Base-by-base conservation (phyloP, 805 yeast genomes). In the Maudiozyma turicensis region DNA sequence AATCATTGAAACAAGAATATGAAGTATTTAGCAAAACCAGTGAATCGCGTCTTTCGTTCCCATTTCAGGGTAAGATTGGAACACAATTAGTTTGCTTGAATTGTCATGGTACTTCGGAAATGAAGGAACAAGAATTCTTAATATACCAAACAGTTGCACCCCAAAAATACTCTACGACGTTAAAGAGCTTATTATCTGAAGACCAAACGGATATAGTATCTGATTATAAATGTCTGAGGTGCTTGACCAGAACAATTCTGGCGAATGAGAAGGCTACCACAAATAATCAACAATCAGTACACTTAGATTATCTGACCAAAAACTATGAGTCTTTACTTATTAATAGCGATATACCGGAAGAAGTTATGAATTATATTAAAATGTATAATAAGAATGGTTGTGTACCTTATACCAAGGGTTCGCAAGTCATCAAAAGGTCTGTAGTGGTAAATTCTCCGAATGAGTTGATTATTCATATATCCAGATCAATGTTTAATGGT, bases 61-160 rank as follows among this genome's bases (percentile, higher is more conserved):
- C 96, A 0, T 84, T 89, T 58, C 70, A 73, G 42, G 95, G 96
- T 0, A 69, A 77, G 37, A 67, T 80, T 0, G 75, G 80, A 11
- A 83, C 85, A 49, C 82, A 79, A 48, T 73, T 91, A 64, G 73
- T 76, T 32, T 91, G 98, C 59, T 67, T 81, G 48, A 69, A 70
- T 10, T 91, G 98, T 61, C 71, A 77, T 1, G 72, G 74, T 43
- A 72, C 74, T 3, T 82, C 95, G 8, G 75, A 77, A 40, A 79
- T 82, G 4, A 72, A 68, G 43, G 71, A 74, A 52, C 73, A 80
- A 26, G 79, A 84, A 9, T 85, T 85, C 65, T 69, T 80, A 52
- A 86, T 90, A 55, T 66, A 84, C 35, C 86, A 96, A 1, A 66
- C 89, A 45, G 80, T 81, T 47, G 81, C 87, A 0, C 98, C 97